Percentiles rank a stretch among this genome's conserved stretches.
phyloP scores from a whole-genome alignment of 805 yeast genomes.

The Pichia nanzhaoensis region DNA sequence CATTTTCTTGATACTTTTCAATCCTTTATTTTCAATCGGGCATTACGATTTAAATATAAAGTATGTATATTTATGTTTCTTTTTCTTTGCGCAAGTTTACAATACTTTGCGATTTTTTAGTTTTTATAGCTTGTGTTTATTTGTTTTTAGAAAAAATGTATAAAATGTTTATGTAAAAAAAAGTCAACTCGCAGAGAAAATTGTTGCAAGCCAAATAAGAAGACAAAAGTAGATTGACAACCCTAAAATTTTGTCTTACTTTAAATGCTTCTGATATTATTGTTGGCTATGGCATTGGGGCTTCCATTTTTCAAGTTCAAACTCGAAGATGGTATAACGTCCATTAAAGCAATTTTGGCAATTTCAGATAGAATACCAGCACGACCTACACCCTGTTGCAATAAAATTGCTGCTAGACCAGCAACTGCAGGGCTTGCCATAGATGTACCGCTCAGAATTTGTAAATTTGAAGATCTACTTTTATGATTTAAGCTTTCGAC shows the following conservation, averaged over 20 bases:
- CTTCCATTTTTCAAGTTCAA: conserved; percentile 43
- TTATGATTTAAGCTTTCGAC: conserved; percentile 49
- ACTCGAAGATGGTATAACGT: conserved; percentile 41
- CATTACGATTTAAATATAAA: not conserved
- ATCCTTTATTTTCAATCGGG: not conserved
- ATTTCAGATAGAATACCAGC: conserved; percentile 37
- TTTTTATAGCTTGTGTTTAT: not conserved
- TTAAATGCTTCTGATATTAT: conserved; percentile 20
- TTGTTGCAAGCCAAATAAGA: too few species aligned
- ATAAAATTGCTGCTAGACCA: conserved; percentile 51
- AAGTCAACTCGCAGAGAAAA: too few species aligned
- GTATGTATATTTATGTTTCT: conserved; percentile 1
- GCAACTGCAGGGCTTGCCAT: conserved; percentile 77
- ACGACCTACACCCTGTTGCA: conserved; percentile 44
- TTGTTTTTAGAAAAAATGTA: conserved; percentile 1
- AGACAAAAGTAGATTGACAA: too few species aligned
- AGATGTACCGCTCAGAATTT: conserved; percentile 64
- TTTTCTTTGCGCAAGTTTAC: not conserved
- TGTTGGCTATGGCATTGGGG: conserved; percentile 49
- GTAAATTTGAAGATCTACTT: conserved; percentile 12
- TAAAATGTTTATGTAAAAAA: not conserved
- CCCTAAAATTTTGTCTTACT: too few species aligned
- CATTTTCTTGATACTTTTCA: not conserved
- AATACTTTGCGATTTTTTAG: not conserved
- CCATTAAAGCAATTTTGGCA: conserved; percentile 40